Evolutionary conservation across 257 asterid species (phyloP), one percentile per base, ranked within the genome.

Genomic region (Solanum sejunctum): DNA sequence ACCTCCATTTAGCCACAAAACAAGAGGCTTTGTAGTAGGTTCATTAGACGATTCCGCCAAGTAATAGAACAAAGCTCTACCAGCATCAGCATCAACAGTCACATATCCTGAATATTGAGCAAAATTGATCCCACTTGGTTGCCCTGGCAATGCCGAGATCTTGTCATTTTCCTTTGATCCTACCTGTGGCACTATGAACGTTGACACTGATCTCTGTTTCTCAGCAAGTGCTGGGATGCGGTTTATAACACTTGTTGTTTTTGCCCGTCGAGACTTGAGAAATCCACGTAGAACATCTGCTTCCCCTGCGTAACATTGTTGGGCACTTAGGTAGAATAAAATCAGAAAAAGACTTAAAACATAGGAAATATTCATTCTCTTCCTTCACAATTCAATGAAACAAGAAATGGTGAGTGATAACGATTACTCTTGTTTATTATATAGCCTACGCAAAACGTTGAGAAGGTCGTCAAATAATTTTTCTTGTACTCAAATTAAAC

Each of bases 1-100:
- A 89, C 92, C 92, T 88, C 92, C 92, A 77, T 90, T 90, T 67
- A 90, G 86, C 92, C 92, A 90, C 45, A 90, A 88, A 77, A 90
- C 64, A n/a, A 88, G 91, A 43, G 92, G 92, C 67, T 66, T 88
- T 7, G 89, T 20, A 43, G 80, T 3, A 28, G 88, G 88, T 10
- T 88, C 87, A 15, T 36, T 0, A 45, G 84, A 84, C 10, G 91
- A 86, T 84, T 90, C 89, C 2, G 84, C 87, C 69, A 87, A 88
- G 77, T 87, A 85, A 63, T 90, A 88, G 82, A 87, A 87, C 26
- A 90, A 85, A 70, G 85, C 85, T 84, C 92, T 58, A 20, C 91
- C 91, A 7, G 52, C 66, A 16, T 9, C n/a, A 26, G 64, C 64
- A 49, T 85, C 84, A n/a, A 90, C 90, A 41, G 70, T 63, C 8